phyloP scores from a whole-genome alignment of 495 filamentous ascomycete species.

The Tricharina praecox region DNA sequence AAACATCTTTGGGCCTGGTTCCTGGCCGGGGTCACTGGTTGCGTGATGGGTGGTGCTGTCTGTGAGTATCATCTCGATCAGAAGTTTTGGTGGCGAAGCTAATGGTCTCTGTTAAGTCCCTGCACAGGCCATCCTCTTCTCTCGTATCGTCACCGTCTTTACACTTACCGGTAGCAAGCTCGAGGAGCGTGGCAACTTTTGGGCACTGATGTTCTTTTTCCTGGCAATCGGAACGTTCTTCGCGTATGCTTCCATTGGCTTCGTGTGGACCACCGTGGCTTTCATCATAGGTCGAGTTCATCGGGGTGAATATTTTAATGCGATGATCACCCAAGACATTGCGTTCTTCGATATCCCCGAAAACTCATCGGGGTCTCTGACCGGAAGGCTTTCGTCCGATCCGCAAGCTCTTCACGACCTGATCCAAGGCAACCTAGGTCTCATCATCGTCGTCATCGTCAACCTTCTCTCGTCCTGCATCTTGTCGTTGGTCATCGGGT shows the following conservation, averaged over 20 bases:
- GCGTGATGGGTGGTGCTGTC: slow-evolving; percentile 3
- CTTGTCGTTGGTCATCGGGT: slow-evolving; percentile 39
- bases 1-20: slow-evolving; percentile 2
- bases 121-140: slow-evolving; percentile 28
- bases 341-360: slow-evolving; percentile 47
- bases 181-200: slow-evolving; percentile 33
- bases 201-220: slow-evolving; percentile 40
- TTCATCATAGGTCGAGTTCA: slow-evolving; percentile 13
- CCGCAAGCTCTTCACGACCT: slow-evolving; percentile 35
- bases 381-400: slow-evolving; percentile 9
- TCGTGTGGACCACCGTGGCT: slow-evolving; percentile 6
- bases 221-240: slow-evolving; percentile 31
- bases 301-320: slow-evolving; percentile 32
- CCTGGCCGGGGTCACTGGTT: not conserved
- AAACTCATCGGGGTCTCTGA: slow-evolving; percentile 47
- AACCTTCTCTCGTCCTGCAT: slow-evolving; percentile 37
- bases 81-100: slow-evolving; percentile 1
- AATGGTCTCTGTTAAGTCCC: slow-evolving; percentile 23
- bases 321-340: slow-evolving; percentile 30
- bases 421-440: slow-evolving; percentile 39
- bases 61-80: not conserved
- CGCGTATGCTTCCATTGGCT: slow-evolving; percentile 30
- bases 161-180: slow-evolving; percentile 12
- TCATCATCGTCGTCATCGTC: slow-evolving; percentile 34
- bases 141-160: slow-evolving; percentile 26